Evolutionary conservation across 2,329 filamentous ascomycete genomes (phyloP), one percentile per base, ranked within the genome.

Genomic region (Pseudocercospora musae): DNA sequence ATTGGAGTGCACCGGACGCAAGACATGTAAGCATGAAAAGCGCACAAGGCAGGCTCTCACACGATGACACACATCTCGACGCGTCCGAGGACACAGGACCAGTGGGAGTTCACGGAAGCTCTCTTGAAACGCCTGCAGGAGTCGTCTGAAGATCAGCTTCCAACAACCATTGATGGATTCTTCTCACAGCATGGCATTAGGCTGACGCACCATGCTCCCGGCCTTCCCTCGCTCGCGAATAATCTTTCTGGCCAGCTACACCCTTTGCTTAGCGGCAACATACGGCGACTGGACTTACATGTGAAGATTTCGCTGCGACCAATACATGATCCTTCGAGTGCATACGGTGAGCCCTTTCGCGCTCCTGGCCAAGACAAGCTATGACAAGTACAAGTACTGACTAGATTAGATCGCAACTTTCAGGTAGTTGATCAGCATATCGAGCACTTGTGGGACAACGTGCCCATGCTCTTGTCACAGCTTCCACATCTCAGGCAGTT

Each of bases 51-150:
- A 15, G 13, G 25, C 25, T 29, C 23, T 29, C 9, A 20, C 2
- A 52, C 20, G 21, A 52, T 52, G 48, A 25, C 48, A 29, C 21
- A 40, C 15, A 40, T n/a, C 25, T 52, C 48, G 48, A 29, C 48
- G 15, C 48, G 48, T 4, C 48, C 21, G 25, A 31, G 25, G 48
- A 52, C 48, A 8, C 49, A 58, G 9, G 60, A 59, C 46, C 60
- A 62, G 33, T 31, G 37, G n/a, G 58, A 49, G 29, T 62, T 62
- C 56, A 62, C 60, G 31, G 49, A 58, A 29, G 48, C 58, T 15
- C 56, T 62, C 33, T 55, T 62, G 56, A 58, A 62, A 50, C 60
- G 56, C 10, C 49, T 62, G 10, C 58, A 57, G 20, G 23, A 49
- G 23, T 59, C 60, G 15, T n/a, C 57, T 3, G 56, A 57, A 31